Conservation (phyloP, 805 yeast genomes). For the Lipomyces yamanashiensis region DNA sequence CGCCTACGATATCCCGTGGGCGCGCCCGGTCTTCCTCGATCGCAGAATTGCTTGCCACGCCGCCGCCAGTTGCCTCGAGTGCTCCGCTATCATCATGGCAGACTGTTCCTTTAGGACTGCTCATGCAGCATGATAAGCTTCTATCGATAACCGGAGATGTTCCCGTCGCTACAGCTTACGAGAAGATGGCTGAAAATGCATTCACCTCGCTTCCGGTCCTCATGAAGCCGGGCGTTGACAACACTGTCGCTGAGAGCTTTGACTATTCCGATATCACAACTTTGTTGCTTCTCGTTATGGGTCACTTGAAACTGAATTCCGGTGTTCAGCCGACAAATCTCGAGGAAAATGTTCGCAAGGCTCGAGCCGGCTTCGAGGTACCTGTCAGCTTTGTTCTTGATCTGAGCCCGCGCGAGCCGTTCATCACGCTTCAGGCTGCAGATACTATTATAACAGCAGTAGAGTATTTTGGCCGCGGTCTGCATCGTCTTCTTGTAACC, state of each 20-base stretch:
- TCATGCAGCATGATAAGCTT: slow-evolving; percentile 78
- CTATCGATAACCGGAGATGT: slow-evolving; percentile 66
- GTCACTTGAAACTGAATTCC: slow-evolving; percentile 55
- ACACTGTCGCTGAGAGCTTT: slow-evolving; percentile 76
- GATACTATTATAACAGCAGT: slow-evolving; percentile 69
- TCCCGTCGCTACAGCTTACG: slow-evolving; percentile 88
- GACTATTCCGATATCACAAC: slow-evolving; percentile 92
- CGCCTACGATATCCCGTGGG: slow-evolving; percentile 19
- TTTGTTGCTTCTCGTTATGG: slow-evolving; percentile 80
- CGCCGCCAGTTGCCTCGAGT: slow-evolving; percentile 40
- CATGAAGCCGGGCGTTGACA: slow-evolving; percentile 48
- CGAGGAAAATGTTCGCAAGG: slow-evolving; percentile 56
- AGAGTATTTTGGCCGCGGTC: slow-evolving; percentile 91
- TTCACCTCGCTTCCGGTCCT: slow-evolving; percentile 85
- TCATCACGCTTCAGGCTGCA: slow-evolving; percentile 71
- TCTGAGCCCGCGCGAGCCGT: slow-evolving; percentile 86
- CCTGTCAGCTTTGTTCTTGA: slow-evolving; percentile 88
- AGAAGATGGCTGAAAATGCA: slow-evolving; percentile 68
- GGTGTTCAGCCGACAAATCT: slow-evolving; percentile 39
- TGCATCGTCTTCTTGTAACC: slow-evolving; percentile 87
- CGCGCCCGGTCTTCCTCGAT: slow-evolving; percentile 39
- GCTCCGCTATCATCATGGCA: slow-evolving; percentile 55
- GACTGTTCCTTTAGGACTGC: slow-evolving; percentile 68
- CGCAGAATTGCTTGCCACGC: slow-evolving; percentile 43
- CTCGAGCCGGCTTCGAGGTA: slow-evolving; percentile 86